Evolutionary conservation across 208 protist genomes (phyloP).

Genomic region (Crithidia mellificae): DNA sequence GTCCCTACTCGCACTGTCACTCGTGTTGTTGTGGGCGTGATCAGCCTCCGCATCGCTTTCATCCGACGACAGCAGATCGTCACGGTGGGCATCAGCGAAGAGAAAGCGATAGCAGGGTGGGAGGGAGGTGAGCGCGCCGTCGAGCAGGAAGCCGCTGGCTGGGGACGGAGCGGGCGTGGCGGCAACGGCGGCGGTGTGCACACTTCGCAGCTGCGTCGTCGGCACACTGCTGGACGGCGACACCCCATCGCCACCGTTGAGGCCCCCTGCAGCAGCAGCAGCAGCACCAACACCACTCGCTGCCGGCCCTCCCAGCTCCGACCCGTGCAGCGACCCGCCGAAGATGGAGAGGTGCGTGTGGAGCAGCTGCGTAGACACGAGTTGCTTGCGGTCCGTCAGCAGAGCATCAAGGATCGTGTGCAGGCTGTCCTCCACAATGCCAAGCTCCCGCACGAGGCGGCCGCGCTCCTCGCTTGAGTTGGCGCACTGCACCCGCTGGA

Average conservation of each 20-base stretch:
- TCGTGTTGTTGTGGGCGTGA: neutral
- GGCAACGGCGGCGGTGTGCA: neutral
- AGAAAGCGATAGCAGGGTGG: conserved; percentile 69
- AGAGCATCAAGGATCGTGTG: conserved; percentile 48
- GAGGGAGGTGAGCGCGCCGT: conserved; percentile 27
- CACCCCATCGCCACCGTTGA: neutral
- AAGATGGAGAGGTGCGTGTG: conserved; percentile 5
- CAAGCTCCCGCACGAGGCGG: conserved; percentile 31
- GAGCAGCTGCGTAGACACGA: conserved; percentile 14
- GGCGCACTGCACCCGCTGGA: conserved; percentile 52
- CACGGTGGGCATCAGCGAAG: conserved; percentile 29
- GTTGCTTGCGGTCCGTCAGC: conserved; percentile 32
- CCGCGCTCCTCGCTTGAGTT: conserved; percentile 28
- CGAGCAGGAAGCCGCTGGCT: conserved; percentile 6
- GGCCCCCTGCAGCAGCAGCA: no score
- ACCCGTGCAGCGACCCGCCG: neutral
- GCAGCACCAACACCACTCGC: no score
- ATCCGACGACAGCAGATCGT: neutral
- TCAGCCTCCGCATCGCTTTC: conserved; percentile 13
- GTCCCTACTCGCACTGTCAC: no score
- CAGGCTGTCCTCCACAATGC: conserved; percentile 38
- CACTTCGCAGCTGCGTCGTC: neutral
- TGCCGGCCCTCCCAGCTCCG: neutral
- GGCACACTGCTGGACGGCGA: neutral
- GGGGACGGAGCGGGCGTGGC: conserved; percentile 7